Base-by-base conservation (phyloP, 202 grass and related monocot genomes). In the Eragrostis tef region DNA sequence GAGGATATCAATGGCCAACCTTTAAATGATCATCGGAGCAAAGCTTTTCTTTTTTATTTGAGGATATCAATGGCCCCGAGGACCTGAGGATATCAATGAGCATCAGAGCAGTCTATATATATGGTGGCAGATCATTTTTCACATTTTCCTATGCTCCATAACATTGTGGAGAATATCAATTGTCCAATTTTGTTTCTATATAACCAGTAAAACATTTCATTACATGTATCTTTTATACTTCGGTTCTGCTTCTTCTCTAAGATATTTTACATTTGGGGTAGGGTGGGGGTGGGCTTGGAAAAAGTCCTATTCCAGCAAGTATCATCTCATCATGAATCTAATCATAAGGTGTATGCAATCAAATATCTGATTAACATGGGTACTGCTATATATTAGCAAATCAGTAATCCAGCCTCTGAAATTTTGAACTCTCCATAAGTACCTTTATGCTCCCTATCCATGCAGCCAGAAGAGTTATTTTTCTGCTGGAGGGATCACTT, bases 1-100 rank as follows among this genome's bases (percentile, higher is more conserved):
- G 87, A 94, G 91, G 79, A 87, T 8, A 88, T 97, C 74, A 91
- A 77, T 41, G 87, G 85, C 47, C 79, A 89, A 90, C 62, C 63
- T 90, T 52, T 91, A 67, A 86, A 75, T 63, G 46, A 71, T 51
- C 36, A 83, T 16, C 26, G 20, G 16, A 84, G 31, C 46, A 58
- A 59, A 59, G 54, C 7, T 61, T 4, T 78, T 2, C 64, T 79
- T 16, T 76, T 69, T 85, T 74, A 57, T 83, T 81, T 79, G 87
- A 94, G 91, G 79, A 87, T 8, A 88, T 97, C 74, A 91, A 77
- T 41, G 87, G 85, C 47, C 79, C 29, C 3, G 29, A 31, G 29
- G 91, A 90, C 62, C 63, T 90, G 41, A 39, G 34, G 34, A 39
- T 39, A 5, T 91, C 62, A 86, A 75, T 67, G 46, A 71, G 64